These are phyloP conservation scores for Mucuna pruriens DNA, from an alignment of 306 rosid genomes.

Conservation along the genomic window DNA sequence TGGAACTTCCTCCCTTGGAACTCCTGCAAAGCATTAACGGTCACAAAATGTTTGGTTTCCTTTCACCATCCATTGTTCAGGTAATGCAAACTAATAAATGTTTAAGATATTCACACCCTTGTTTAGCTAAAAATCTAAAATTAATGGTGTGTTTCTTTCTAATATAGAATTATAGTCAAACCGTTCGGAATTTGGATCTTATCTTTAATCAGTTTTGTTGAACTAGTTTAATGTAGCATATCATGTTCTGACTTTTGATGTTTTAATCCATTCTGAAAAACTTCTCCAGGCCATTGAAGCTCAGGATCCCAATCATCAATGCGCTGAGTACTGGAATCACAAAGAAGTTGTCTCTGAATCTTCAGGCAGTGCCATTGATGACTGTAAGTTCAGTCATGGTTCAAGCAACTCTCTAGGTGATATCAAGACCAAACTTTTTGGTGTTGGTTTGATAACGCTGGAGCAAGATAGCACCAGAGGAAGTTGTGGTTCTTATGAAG, in stretches of 20 bases:
- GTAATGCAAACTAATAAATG: slow-evolving; percentile 44
- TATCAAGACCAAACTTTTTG: slow-evolving; percentile 43
- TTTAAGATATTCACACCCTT: background rate
- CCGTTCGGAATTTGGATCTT: background rate
- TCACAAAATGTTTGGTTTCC: slow-evolving; percentile 86
- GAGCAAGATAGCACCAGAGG: slow-evolving; percentile 40
- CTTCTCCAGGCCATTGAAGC: slow-evolving; percentile 72
- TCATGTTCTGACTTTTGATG: slow-evolving; percentile 27
- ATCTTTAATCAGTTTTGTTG: background rate
- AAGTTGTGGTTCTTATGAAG: slow-evolving; percentile 45
- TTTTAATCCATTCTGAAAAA: slow-evolving; percentile 30
- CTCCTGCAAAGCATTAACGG: slow-evolving; percentile 57
- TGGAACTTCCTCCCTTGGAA: slow-evolving; percentile 46
- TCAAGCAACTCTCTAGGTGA: slow-evolving; percentile 43
- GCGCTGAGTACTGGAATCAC: slow-evolving; percentile 79
- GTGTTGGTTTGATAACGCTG: slow-evolving; percentile 45
- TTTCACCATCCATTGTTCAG: slow-evolving; percentile 61
- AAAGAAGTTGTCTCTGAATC: slow-evolving; percentile 27
- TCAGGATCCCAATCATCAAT: slow-evolving; percentile 68
- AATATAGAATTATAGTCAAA: background rate
- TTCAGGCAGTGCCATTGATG: slow-evolving; percentile 30
- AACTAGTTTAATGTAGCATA: slow-evolving; percentile 14
- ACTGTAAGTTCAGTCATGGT: slow-evolving; percentile 41
- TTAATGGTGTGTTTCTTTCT: background rate
- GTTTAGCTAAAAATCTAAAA: background rate